phyloP scores from a whole-genome alignment of 2,329 filamentous ascomycete species.

The Paraconiothyrium sp. region DNA sequence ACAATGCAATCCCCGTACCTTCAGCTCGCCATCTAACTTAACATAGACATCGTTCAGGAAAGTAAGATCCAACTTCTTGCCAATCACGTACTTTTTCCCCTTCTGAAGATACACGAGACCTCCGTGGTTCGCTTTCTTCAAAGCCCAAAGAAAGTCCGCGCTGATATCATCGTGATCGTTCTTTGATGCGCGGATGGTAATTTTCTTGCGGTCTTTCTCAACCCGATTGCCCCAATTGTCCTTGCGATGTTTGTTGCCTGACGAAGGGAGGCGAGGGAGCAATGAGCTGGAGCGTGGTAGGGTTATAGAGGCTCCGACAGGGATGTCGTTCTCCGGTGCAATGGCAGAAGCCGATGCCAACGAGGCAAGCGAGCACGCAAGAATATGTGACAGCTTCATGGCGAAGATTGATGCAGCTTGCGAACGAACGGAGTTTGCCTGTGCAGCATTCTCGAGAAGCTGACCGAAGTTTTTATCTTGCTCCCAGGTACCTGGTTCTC shows the following conservation, averaged over 20 bases:
- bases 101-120: slow-evolving; percentile 65
- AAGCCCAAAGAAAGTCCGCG: slow-evolving; percentile 62
- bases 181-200: slow-evolving; percentile 63
- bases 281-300: slow-evolving; percentile 20
- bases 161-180: slow-evolving; percentile 67
- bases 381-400: slow-evolving; percentile 32
- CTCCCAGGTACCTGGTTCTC: slow-evolving; percentile 14
- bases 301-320: slow-evolving; percentile 29
- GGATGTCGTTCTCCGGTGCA: slow-evolving; percentile 22
- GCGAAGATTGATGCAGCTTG: slow-evolving; percentile 8
- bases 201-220: slow-evolving; percentile 53
- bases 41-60: slow-evolving; percentile 68
- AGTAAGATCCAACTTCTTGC: slow-evolving; percentile 67
- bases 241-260: slow-evolving; percentile 25
- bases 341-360: slow-evolving; percentile 28
- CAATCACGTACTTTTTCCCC: slow-evolving; percentile 66
- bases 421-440: not conserved
- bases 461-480: slow-evolving; percentile 11
- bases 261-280: slow-evolving; percentile 20
- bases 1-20: slow-evolving; percentile 39
- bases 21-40: slow-evolving; percentile 64
- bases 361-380: slow-evolving; percentile 27
- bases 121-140: slow-evolving; percentile 67
- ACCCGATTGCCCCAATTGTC: slow-evolving; percentile 44
- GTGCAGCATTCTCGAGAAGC: not conserved